Evolutionary conservation across 2,329 filamentous ascomycete species (phyloP), one percentile per base, ranked within the genome.

Genomic region (Beauveria asiatica): DNA sequence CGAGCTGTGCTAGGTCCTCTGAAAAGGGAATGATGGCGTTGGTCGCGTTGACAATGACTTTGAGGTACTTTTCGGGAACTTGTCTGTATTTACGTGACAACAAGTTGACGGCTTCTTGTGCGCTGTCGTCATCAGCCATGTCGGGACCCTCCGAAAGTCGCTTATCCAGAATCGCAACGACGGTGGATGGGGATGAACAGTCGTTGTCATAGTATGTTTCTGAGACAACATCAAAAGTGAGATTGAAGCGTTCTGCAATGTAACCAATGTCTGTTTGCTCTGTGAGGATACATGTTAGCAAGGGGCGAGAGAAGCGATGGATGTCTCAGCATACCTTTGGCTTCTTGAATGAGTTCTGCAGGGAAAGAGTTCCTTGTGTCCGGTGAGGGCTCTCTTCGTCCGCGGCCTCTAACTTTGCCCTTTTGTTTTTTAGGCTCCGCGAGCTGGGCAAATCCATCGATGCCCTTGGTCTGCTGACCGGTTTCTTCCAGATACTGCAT

Each of bases 391-490:
- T 48, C 59, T 65, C 69, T 68, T 70, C 67, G 59, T 71, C 45
- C 16, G 56, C 53, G 23, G 62, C 69, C 69, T 46, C 68, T 73
- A n/a, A 69, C 69, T 44, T 69, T 73, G 25, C 65, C 72, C 64
- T 76, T 80, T 1, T 70, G 70, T 1, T 74, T 71, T 17, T 78
- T 73, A 5, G 50, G 6, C 23, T 53, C 27, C 17, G 84, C 80
- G 0, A 80, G 80, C 44, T 83, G 79, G 23, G 83, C 85, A 69
- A 96, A 96, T 0, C 83, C 91, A 61, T 97, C 91, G n/a, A 97
- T 78, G 0, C 92, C 90, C 69, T 89, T 93, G 1, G 80, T 76
- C 1, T 81, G 77, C 58, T 83, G 78, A 0, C 82, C 82, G 1
- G 78, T 81, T 60, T 91, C 84, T 61, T 90, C 84, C 5, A 97